Base-by-base conservation (phyloP, 441 rosid genomes). In the Kokia cookei region DNA sequence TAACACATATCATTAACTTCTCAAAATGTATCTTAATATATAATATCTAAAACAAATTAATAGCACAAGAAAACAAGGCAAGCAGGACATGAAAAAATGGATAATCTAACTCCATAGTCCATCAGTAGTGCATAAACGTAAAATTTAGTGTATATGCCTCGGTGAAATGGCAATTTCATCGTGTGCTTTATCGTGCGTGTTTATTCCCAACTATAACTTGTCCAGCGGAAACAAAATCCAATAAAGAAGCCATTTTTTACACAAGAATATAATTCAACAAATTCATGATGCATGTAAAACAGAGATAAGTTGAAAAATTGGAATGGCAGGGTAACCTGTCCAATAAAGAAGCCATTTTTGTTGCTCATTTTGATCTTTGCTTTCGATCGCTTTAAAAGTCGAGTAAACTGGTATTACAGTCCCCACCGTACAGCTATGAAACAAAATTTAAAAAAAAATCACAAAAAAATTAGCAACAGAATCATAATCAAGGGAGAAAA, bases 271-370 rank as follows among this genome's bases (percentile, higher is more conserved):
- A 22, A 22, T 10, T 42, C 24, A 67, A 26, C n/a, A 69, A 50
- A 69, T 69, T 51, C 61, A 17, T 32, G 17, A 53, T n/a, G 37
- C 72, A 60, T 2, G 40, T 14, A 60, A 61, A 43, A 48, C 29
- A 32, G 45, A 27, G 45, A 27, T 19, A 47, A 27, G 40, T 11
- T 55, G 61, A 55, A 55, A 54, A 40, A 10, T 61, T 37, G 10
- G 13, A 24, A 60, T n/a, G 55, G 71, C 24, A 69, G 53, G 17
- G 40, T 65, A 60, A 89, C 96, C 93, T 81, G 93, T 85, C 93
- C 96, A 91, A 75, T 91, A 91, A 62, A 85, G 62, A 62, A 91
- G 89, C 91, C 96, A 91, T 72, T 78, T 89, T 70, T 76, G 84
- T 74, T 85, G 84, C 71, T 81, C 87, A 60, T 69, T 68, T 76